A percentile compares a stretch with the other conserved stretches of the same genome.
Evolutionary conservation across 371 early-diverging fungal species (phyloP).

Genomic region (Mucor mucedo): DNA sequence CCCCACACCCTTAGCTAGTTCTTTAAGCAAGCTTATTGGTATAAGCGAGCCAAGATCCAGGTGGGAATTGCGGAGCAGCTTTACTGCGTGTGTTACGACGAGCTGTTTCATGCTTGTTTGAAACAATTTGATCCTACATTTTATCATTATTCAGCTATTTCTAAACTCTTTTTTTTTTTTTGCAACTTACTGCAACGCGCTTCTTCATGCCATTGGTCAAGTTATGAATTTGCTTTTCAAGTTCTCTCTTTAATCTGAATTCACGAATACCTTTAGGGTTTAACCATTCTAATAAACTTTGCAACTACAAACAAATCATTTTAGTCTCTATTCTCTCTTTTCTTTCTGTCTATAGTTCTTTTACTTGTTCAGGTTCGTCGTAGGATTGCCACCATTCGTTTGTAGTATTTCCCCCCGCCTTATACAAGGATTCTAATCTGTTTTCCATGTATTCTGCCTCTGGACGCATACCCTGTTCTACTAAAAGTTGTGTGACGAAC

Average conservation of each 20-base stretch:
- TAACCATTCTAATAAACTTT: constrained; percentile 72
- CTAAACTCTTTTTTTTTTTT: too few species aligned
- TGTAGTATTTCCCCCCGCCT: background rate
- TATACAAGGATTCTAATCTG: constrained; percentile 20
- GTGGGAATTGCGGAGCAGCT: constrained; percentile 31
- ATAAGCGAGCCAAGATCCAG: constrained; percentile 51
- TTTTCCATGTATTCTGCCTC: constrained; percentile 36
- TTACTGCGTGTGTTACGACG: constrained; percentile 59
- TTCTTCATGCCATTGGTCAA: constrained; percentile 59
- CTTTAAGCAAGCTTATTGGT: constrained; percentile 41
- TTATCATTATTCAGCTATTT: background rate
- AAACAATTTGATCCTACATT: constrained; percentile 38
- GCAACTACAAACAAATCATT: constrained; percentile 45
- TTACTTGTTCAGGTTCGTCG: constrained; percentile 63
- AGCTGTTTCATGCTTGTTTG: constrained; percentile 39
- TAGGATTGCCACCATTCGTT: constrained; percentile 68
- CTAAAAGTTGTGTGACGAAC: constrained; percentile 40
- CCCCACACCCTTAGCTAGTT: background rate
- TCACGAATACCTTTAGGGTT: constrained; percentile 81
- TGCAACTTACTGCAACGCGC: constrained; percentile 29
- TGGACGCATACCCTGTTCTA: constrained; percentile 31
- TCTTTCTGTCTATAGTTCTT: background rate
- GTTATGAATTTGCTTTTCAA: constrained; percentile 52
- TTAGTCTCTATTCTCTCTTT: too few species aligned
- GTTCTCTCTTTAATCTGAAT: constrained; percentile 54